Evolutionary conservation across 768 basidiomycete species (phyloP).

Genomic region (Lactarius quietus): DNA sequence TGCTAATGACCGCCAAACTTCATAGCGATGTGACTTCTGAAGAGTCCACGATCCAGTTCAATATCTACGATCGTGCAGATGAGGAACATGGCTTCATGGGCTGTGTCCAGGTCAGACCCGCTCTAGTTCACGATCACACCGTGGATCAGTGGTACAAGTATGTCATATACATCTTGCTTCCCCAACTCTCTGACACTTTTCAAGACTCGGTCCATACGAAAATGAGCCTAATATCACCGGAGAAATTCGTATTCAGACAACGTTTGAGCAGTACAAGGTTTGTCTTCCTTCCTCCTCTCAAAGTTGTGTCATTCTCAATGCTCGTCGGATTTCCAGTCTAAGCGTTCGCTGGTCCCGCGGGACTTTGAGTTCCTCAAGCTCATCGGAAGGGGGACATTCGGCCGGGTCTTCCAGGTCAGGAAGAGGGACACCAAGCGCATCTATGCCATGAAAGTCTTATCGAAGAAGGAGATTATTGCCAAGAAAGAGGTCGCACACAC

Average conservation of each 20-base stretch:
- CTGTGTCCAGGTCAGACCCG: slow-evolving; percentile 85
- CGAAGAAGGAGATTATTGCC: slow-evolving; percentile 97
- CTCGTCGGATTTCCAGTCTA: slow-evolving; percentile 48
- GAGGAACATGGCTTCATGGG: slow-evolving; percentile 89
- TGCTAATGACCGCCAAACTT: slow-evolving; percentile 17
- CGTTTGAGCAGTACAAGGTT: slow-evolving; percentile 89
- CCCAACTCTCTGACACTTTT: slow-evolving; percentile 2
- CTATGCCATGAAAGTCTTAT: slow-evolving; percentile 99
- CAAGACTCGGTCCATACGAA: slow-evolving; percentile 69
- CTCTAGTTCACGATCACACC: slow-evolving; percentile 87
- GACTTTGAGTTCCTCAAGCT: slow-evolving; percentile 99
- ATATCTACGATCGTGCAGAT: slow-evolving; percentile 85
- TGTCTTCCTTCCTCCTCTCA: slow-evolving; percentile 30
- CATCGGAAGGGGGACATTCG: slow-evolving; percentile 97
- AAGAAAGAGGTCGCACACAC: slow-evolving; percentile 99
- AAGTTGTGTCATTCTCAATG: not conserved
- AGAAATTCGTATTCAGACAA: slow-evolving; percentile 92
- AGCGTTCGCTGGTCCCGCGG: slow-evolving; percentile 83
- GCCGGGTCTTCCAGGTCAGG: slow-evolving; percentile 97
- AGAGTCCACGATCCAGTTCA: slow-evolving; percentile 77
- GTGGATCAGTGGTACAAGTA: slow-evolving; percentile 98
- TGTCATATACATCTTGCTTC: slow-evolving; percentile 35
- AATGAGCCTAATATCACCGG: slow-evolving; percentile 77
- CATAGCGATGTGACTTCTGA: slow-evolving; percentile 91
- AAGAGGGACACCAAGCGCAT: slow-evolving; percentile 98